Evolutionary conservation across 352 stramenopile genomes (phyloP).

Genomic region (Plasmopara halstedii): DNA sequence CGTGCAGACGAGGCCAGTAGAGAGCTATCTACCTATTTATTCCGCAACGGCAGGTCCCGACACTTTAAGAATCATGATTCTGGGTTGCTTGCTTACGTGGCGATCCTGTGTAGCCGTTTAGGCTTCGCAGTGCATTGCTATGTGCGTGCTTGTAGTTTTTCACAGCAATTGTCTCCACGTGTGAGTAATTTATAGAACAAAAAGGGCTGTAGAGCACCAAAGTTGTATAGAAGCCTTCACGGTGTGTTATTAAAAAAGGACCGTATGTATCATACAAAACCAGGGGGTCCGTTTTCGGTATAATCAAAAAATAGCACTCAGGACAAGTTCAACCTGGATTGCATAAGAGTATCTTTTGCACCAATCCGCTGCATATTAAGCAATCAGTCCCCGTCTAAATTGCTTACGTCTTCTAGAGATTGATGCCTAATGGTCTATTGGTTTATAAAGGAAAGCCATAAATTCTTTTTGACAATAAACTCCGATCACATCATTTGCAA

Average conservation of each 20-base stretch:
- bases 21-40: conserved; percentile 11
- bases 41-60: conserved; percentile 15
- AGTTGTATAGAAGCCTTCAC: no score
- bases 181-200: neutral
- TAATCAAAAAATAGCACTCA: conserved; percentile 8
- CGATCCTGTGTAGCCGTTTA: conserved; percentile 18
- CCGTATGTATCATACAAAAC: neutral
- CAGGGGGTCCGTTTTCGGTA: neutral
- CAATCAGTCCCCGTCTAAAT: conserved; percentile 6
- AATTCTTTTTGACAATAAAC: conserved; percentile 18
- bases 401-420: conserved; percentile 4
- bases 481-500: conserved; percentile 36
- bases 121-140: neutral
- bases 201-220: no score
- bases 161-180: neutral
- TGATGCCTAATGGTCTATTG: conserved; percentile 6
- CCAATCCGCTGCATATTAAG: conserved; percentile 14
- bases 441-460: conserved; percentile 5
- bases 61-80: neutral
- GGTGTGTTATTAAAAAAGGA: neutral
- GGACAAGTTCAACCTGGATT: conserved; percentile 13
- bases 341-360: conserved; percentile 1
- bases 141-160: neutral
- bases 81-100: conserved; percentile 19
- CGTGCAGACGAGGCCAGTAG: conserved; percentile 1